Evolutionary conservation across 805 yeast species (phyloP).

Genomic region (Starmerella floricola): DNA sequence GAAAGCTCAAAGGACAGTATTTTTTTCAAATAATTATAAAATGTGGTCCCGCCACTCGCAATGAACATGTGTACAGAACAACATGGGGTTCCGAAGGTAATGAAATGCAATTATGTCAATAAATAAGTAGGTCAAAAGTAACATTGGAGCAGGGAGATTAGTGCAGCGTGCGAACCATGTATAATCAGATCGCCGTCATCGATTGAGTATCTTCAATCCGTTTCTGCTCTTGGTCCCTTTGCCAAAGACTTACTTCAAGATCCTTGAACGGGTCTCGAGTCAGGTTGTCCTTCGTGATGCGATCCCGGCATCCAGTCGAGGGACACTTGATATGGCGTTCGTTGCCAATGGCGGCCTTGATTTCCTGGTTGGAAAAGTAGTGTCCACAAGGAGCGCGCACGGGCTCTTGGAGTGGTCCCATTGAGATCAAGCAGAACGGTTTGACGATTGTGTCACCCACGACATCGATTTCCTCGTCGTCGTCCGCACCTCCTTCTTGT

Average conservation of each 20-base stretch:
- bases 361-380: slow-evolving; percentile 7
- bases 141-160: too few species aligned
- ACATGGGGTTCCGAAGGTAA: not conserved
- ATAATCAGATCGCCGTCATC: not conserved
- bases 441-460: slow-evolving; percentile 6
- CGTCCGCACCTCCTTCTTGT: not conserved
- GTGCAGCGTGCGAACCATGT: too few species aligned
- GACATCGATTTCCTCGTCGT: slow-evolving; percentile 9
- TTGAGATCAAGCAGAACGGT: slow-evolving; percentile 14
- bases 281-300: not conserved
- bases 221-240: not conserved
- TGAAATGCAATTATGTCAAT: slow-evolving; percentile 2
- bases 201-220: not conserved
- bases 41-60: too few species aligned
- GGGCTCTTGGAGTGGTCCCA: slow-evolving; percentile 12
- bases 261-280: slow-evolving; percentile 15
- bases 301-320: slow-evolving; percentile 10
- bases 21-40: too few species aligned
- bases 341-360: slow-evolving; percentile 1
- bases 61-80: too few species aligned
- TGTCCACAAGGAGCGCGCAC: slow-evolving; percentile 19
- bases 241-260: slow-evolving; percentile 4
- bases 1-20: too few species aligned
- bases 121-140: too few species aligned
- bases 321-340: slow-evolving; percentile 15